These are phyloP conservation scores for Akanthomyces uredinophilus DNA, from an alignment of 2,329 filamentous ascomycete genomes.

Conservation along the genomic window DNA sequence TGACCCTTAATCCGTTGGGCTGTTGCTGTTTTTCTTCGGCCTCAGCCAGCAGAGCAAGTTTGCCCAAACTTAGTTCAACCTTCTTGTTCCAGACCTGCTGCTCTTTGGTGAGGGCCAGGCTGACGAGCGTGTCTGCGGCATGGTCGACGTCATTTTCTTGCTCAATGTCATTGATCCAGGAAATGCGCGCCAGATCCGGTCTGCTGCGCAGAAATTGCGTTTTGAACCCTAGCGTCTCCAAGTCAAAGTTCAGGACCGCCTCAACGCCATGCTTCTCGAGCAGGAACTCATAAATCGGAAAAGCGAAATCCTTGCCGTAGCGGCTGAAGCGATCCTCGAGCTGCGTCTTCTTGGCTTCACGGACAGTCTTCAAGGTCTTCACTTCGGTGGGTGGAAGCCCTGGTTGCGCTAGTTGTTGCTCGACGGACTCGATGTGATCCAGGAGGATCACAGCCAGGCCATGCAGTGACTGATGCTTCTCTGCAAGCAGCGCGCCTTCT, in stretches of 20 bases:
- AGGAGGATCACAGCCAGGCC: constrained; percentile 54
- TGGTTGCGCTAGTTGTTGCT: constrained; percentile 24
- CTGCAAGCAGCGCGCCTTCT: constrained; percentile 52
- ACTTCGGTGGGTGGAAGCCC: constrained; percentile 25
- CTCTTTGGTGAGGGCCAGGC: constrained; percentile 66
- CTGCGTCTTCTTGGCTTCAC: constrained; percentile 39
- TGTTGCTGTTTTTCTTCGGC: constrained; percentile 30
- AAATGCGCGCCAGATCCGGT: constrained; percentile 68
- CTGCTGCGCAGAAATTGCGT: constrained; percentile 73
- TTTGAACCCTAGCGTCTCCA: constrained; percentile 64
- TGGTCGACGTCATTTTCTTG: constrained; percentile 68
- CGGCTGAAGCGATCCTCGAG: constrained; percentile 54
- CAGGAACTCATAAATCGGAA: constrained; percentile 74
- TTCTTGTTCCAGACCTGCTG: constrained; percentile 87
- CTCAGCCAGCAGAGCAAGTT: constrained; percentile 69
- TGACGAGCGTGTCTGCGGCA: constrained; percentile 66
- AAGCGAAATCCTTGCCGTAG: constrained; percentile 63
- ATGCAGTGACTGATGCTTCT: constrained; percentile 50
- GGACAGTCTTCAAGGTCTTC: constrained; percentile 29
- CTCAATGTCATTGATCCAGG: constrained; percentile 91
- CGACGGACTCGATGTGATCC: constrained; percentile 43
- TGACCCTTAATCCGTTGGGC: constrained; percentile 34
- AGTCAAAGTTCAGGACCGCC: constrained; percentile 64
- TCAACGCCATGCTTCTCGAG: constrained; percentile 63
- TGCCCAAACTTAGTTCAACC: constrained; percentile 83